Evolutionary conservation across 2,329 filamentous ascomycete species (phyloP).

Genomic region (Pseudogymnoascus sp.): DNA sequence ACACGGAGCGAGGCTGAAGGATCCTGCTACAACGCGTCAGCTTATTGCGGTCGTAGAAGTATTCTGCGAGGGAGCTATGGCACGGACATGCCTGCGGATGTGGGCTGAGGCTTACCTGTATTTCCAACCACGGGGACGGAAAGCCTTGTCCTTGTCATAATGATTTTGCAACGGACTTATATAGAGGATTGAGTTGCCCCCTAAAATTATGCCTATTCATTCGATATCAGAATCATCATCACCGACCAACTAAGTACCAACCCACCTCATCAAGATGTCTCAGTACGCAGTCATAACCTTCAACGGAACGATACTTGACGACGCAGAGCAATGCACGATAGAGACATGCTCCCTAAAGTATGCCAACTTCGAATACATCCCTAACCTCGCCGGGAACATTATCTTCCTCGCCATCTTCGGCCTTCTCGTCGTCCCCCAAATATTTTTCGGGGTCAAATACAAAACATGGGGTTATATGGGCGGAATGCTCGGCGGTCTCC

Average conservation of each 20-base stretch:
- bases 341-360: conserved; percentile 15
- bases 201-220: neutral
- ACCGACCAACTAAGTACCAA: neutral
- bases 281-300: neutral
- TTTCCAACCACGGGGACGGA: neutral
- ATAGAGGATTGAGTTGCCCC: neutral
- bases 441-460: conserved; percentile 42
- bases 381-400: conserved; percentile 42
- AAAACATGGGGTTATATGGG: conserved; percentile 50
- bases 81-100: neutral
- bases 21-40: neutral
- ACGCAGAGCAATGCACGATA: conserved; percentile 13
- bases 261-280: neutral
- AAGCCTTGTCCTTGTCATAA: neutral
- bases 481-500: conserved; percentile 44
- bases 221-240: neutral
- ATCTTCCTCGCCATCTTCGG: conserved; percentile 47
- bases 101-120: conserved; percentile 6
- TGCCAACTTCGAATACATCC: conserved; percentile 36
- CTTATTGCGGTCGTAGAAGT: neutral
- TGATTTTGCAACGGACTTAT: neutral
- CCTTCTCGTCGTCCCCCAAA: conserved; percentile 41
- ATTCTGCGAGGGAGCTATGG: neutral
- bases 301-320: neutral
- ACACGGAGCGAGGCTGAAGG: conserved; percentile 1